Conservation (phyloP, 2,329 filamentous ascomycete species). For the Fusarium agapanthi region DNA sequence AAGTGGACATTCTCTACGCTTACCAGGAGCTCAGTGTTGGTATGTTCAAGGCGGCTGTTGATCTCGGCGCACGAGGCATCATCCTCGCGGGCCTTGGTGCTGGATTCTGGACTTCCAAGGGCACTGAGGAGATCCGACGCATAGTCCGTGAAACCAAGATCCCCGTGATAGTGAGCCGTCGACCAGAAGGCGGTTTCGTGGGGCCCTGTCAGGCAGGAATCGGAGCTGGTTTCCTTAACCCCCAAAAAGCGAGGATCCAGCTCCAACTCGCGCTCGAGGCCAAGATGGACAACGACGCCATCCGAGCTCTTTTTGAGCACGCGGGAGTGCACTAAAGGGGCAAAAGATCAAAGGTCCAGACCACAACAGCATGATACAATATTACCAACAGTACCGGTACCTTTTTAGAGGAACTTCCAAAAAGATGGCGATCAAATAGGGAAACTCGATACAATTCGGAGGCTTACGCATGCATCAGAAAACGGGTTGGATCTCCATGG, state of each 20-base stretch:
- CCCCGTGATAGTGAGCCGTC: conserved; percentile 60
- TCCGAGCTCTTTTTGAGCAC: conserved; percentile 44
- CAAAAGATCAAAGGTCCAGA: conserved; percentile 11
- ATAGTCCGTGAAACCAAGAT: conserved; percentile 55
- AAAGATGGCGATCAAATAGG: neutral
- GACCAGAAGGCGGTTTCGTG: conserved; percentile 63
- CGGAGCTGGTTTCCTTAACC: conserved; percentile 63
- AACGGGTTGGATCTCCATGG: conserved; percentile 26
- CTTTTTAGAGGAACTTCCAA: conserved; percentile 14
- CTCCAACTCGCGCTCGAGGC: conserved; percentile 53
- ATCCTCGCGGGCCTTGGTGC: conserved; percentile 65
- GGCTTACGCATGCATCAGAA: conserved; percentile 26
- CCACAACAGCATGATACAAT: neutral
- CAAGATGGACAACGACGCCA: conserved; percentile 40
- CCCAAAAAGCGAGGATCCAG: conserved; percentile 63
- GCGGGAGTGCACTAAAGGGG: conserved; percentile 38
- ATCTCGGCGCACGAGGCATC: conserved; percentile 60
- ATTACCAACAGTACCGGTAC: conserved; percentile 22
- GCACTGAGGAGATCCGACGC: conserved; percentile 51
- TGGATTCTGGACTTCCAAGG: conserved; percentile 56
- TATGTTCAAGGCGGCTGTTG: conserved; percentile 58
- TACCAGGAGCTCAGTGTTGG: conserved; percentile 61
- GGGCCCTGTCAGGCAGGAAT: conserved; percentile 49
- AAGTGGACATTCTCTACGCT: conserved; percentile 65
- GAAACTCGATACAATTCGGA: conserved; percentile 13